Evolutionary conservation across 106 monocot species (phyloP).

Genomic region (Dendrobium nobile): DNA sequence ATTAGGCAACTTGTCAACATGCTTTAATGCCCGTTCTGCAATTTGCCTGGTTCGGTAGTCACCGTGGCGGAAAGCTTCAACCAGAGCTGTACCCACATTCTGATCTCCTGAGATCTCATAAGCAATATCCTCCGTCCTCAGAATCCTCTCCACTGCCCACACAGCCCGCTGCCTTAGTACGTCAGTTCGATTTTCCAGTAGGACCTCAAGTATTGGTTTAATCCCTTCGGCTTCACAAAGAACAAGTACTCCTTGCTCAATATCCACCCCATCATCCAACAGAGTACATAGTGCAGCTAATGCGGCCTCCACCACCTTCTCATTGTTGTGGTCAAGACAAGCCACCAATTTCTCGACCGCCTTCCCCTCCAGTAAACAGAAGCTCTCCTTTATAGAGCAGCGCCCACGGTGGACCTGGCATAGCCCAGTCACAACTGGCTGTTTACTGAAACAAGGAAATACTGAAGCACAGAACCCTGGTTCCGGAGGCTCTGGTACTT

Average conservation of each 20-base stretch:
- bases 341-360: conserved; percentile 72
- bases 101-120: conserved; percentile 53
- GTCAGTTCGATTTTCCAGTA: conserved; percentile 49
- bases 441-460: conserved; percentile 41
- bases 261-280: conserved; percentile 58
- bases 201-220: conserved; percentile 57
- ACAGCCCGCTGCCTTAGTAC: conserved; percentile 59
- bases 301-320: conserved; percentile 67
- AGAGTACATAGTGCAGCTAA: conserved; percentile 69
- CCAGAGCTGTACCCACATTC: conserved; percentile 70
- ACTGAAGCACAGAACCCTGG: conserved; percentile 32
- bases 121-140: conserved; percentile 81
- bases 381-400: conserved; percentile 66
- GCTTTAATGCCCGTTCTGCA: conserved; percentile 80
- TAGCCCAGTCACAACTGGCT: conserved; percentile 20
- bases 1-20: conserved; percentile 81
- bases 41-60: conserved; percentile 78
- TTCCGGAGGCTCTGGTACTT: conserved; percentile 22
- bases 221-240: conserved; percentile 64
- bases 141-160: conserved; percentile 93
- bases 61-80: conserved; percentile 79
- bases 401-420: conserved; percentile 69
- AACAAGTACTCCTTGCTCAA: conserved; percentile 62
- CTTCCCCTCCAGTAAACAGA: conserved; percentile 76
- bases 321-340: conserved; percentile 74